phyloP scores from a whole-genome alignment of 2,329 filamentous ascomycete species.

The Canariomyces notabilis region DNA sequence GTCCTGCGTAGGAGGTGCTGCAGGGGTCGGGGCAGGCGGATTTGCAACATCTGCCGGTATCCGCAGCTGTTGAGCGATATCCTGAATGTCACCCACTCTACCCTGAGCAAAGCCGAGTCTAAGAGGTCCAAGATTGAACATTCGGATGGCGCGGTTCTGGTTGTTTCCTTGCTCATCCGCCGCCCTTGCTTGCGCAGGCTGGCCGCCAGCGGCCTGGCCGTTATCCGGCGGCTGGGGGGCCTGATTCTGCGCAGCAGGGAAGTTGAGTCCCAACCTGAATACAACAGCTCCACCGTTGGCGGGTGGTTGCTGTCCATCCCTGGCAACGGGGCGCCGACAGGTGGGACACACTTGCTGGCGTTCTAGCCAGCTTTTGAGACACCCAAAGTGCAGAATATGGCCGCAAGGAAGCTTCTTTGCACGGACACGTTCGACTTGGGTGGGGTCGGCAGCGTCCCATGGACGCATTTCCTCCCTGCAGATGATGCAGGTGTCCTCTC shows the following conservation, averaged over 20 bases:
- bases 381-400: constrained; percentile 90
- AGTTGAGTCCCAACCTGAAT: constrained; percentile 30
- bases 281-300: constrained; percentile 34
- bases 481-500: constrained; percentile 95
- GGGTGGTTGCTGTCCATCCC: constrained; percentile 40
- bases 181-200: constrained; percentile 29
- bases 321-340: constrained; percentile 78
- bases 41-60: constrained; percentile 32
- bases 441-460: constrained; percentile 60
- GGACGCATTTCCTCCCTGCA: constrained; percentile 93
- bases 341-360: constrained; percentile 96
- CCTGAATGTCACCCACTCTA: constrained; percentile 57
- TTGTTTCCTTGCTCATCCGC: constrained; percentile 28
- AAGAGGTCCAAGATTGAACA: constrained; percentile 60
- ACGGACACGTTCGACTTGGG: constrained; percentile 74
- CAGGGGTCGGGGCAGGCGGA: constrained; percentile 15
- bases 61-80: constrained; percentile 61
- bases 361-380: constrained; percentile 94
- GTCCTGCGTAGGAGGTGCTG: constrained; percentile 17
- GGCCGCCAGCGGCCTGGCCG: constrained; percentile 25
- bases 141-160: constrained; percentile 31
- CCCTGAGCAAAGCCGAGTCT: constrained; percentile 72
- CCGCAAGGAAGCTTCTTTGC: constrained; percentile 96
- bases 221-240: constrained; percentile 27
- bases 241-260: constrained; percentile 32